Evolutionary conservation across 805 yeast genomes (phyloP), one percentile per base, ranked within the genome.

Genomic region (Schizosaccharomyces cryophilus): DNA sequence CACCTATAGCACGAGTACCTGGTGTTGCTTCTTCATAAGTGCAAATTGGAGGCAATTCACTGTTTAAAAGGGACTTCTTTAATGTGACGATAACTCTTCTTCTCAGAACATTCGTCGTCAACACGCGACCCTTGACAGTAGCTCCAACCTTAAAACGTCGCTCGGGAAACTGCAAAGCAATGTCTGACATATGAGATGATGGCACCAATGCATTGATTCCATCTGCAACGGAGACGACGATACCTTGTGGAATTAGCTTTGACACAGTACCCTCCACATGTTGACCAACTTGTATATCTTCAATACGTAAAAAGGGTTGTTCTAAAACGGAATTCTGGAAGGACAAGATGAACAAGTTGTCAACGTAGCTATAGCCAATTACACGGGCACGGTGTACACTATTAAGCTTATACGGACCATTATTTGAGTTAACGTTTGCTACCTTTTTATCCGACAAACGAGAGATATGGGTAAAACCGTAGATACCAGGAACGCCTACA

Each of bases 111-210:
- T 77, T 72, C 26, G 78, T 76, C 61, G 72, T 75, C 65, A 87
- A 71, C 13, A 87, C 78, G 72, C 95, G 80, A 64, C 83, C 93
- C 66, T 78, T 84, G 38, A 87, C 86, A 65, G 82, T 84, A 54
- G 84, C 74, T 11, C 96, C 97, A 55, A 83, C 81, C 71, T 85
- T 86, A 76, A 83, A 90, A 67, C 87, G 87, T 74, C 93, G 80
- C 72, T 93, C 97, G 5, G 98, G 98, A 68, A 90, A 84, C 2
- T 81, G 80, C 64, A 90, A 75, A 69, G 81, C 83, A 62, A 85
- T 77, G 70, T 93, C 99, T 65, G 95, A 83, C 71, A 93, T 79
- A 67, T 90, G 95, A 30, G 73, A 68, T 31, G 80, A 75, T 15
- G 86, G 83, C 35, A 87, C 97, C 64, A 78, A 73, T 4, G 87